Base-by-base conservation (phyloP, 176 grass and related monocot species). In the Aegilops tauschii region DNA sequence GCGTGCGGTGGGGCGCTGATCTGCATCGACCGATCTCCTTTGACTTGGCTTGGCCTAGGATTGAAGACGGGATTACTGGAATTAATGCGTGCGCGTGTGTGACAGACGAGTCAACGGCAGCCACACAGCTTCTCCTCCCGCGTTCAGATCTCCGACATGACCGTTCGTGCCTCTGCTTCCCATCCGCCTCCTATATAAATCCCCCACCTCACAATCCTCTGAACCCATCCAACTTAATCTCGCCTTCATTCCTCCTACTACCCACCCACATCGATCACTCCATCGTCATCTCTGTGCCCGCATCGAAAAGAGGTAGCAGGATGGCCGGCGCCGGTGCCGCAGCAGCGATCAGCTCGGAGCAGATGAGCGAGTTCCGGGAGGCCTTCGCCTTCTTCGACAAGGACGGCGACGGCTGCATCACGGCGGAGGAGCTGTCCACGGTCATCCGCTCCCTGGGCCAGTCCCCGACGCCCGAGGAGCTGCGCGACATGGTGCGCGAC, bases 361-460 rank as follows among this genome's bases (percentile, higher is more conserved):
- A 97, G 89, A 80, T 97, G 23, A 36, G 85, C 1, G 95, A 93
- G 85, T 95, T 95, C 89, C 70, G 85, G 25, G 91, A 93, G 87
- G 91, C 95, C 29, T 98, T 98, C 83, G 84, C 87, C 11, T 92
- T 98, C 86, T 98, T 98, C 76, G 95, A 98, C 87, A 93, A 90
- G 85, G 86, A 98, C 91, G 93, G 95, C 28, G 95, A 98, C 80
- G 93, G 96, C 9, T 95, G 93, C 81, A 95, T 98, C 82, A 91
- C 96, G n/a, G 14, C 82, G 44, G 93, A 93, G 58, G 96, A 98
- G 80, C 84, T 98, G 12, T 78, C 82, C 1, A 89, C 90, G 9
- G 93, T 95, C 25, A 89, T 98, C 44, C 90, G 89, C 1, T 94
- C 96, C 3, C 89, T 98, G 58, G 96, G 96, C 6, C 90, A 91